These are phyloP conservation scores for Bifiguratus adelaidae DNA, from an alignment of 192 early-diverging fungal genomes.

Conservation along the genomic window DNA sequence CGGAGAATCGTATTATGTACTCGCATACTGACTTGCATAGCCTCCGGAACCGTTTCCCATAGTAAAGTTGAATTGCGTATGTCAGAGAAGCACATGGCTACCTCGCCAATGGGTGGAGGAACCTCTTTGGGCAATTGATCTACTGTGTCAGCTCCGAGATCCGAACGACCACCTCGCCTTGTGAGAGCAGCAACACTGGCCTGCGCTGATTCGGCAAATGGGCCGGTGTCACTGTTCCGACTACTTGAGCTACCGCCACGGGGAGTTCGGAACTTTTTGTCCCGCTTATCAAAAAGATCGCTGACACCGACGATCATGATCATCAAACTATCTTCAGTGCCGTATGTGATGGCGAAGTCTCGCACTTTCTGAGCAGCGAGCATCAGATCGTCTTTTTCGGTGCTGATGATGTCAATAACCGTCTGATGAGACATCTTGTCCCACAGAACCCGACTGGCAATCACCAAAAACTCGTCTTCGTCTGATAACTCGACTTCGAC, in stretches of 20 bases:
- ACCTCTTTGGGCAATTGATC: conserved; percentile 65
- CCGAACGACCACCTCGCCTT: no score
- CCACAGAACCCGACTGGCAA: conserved; percentile 68
- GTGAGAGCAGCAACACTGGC: no score
- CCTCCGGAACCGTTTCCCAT: conserved; percentile 76
- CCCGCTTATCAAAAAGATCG: conserved; percentile 52
- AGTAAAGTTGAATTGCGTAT: conserved; percentile 87
- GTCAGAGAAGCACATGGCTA: conserved; percentile 87
- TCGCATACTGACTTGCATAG: conserved; percentile 80
- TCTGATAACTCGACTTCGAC: conserved; percentile 59
- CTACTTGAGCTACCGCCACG: conserved; percentile 12
- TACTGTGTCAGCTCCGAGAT: conserved; percentile 24
- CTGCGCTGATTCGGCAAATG: no score
- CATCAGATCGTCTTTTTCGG: conserved; percentile 61
- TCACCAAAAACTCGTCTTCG: conserved; percentile 71
- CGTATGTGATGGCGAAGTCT: conserved; percentile 79
- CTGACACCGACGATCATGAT: conserved; percentile 85
- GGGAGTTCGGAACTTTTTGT: conserved; percentile 8
- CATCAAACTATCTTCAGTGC: conserved; percentile 64
- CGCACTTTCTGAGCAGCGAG: conserved; percentile 71
- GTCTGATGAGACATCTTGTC: conserved; percentile 69
- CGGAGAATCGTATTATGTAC: conserved; percentile 82
- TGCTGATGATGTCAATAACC: conserved; percentile 77
- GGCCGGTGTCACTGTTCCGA: no score
- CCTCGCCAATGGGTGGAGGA: conserved; percentile 67